These are phyloP conservation scores for Schwanniomyces etchellsii DNA, from an alignment of 1,139 yeast species.

Conservation along the genomic window DNA sequence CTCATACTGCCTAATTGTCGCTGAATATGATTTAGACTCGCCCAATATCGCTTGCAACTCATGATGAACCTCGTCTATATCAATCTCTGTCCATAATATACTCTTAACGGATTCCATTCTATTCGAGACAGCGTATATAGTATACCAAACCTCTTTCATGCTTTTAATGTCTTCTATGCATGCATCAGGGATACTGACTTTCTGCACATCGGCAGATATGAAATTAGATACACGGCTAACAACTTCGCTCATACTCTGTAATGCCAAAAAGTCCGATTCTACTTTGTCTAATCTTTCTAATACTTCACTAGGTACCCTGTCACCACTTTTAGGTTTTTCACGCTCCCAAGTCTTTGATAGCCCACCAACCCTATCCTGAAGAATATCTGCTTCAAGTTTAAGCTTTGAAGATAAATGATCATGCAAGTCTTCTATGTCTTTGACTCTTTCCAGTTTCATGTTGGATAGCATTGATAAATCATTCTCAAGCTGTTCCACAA, in stretches of 20 bases:
- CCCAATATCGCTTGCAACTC: conserved; percentile 48
- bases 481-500: conserved; percentile 57
- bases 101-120: conserved; percentile 39
- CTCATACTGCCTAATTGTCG: conserved; percentile 58
- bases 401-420: conserved; percentile 23
- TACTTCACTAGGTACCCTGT: too few relatives aligned
- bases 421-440: neutral
- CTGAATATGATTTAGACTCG: conserved; percentile 49
- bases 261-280: too few relatives aligned
- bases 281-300: too few relatives aligned
- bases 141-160: conserved; percentile 60
- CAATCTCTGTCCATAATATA: conserved; percentile 47
- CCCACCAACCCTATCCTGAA: neutral
- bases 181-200: neutral
- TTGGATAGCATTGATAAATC: conserved; percentile 24
- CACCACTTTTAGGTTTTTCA: too few relatives aligned
- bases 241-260: too few relatives aligned
- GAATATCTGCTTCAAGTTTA: conserved; percentile 18
- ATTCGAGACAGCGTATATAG: conserved; percentile 54
- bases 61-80: conserved; percentile 42
- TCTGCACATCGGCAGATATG: neutral
- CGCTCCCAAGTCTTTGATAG: neutral
- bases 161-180: conserved; percentile 50
- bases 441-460: neutral
- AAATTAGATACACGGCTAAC: too few relatives aligned